A percentile compares a stretch with the other conserved stretches of the same genome.
Conservation (phyloP, 257 asterid genomes). For the Solanum raphanifolium region DNA sequence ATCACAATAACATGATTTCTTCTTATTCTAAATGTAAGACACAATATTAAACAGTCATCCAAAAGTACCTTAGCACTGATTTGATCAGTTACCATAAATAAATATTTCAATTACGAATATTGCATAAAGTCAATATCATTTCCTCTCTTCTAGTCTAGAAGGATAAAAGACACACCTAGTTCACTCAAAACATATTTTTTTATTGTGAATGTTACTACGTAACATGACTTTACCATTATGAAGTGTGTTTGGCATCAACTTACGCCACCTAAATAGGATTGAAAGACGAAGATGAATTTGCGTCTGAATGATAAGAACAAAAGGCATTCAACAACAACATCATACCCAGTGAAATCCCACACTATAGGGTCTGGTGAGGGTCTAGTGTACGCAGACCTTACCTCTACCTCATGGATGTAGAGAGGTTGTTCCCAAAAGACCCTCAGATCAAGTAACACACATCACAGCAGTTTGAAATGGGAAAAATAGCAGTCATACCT, state of each 20-base stretch:
- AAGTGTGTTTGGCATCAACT: background rate
- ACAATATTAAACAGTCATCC: background rate
- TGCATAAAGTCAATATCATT: background rate
- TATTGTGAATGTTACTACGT: background rate
- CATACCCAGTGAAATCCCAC: background rate
- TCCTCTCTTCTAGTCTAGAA: background rate
- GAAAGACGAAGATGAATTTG: background rate
- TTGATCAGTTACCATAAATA: background rate
- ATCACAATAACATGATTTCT: background rate
- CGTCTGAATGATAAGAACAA: background rate
- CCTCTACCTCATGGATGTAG: background rate
- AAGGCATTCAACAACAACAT: background rate
- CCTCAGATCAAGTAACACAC: background rate
- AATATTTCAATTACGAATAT: background rate
- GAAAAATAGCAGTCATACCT: slow-evolving; percentile 29
- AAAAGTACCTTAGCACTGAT: background rate
- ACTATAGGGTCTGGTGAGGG: background rate
- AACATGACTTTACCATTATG: background rate
- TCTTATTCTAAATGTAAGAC: background rate
- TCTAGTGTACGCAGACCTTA: background rate
- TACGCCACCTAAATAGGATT: background rate
- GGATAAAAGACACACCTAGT: background rate
- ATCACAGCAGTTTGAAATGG: background rate
- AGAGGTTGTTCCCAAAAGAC: background rate
- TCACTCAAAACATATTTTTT: background rate